Percentiles rank a stretch among this genome's conserved stretches.
These are phyloP conservation scores for Neurospora sp. DNA, from an alignment of 495 filamentous ascomycete species.

Conservation along the genomic window DNA sequence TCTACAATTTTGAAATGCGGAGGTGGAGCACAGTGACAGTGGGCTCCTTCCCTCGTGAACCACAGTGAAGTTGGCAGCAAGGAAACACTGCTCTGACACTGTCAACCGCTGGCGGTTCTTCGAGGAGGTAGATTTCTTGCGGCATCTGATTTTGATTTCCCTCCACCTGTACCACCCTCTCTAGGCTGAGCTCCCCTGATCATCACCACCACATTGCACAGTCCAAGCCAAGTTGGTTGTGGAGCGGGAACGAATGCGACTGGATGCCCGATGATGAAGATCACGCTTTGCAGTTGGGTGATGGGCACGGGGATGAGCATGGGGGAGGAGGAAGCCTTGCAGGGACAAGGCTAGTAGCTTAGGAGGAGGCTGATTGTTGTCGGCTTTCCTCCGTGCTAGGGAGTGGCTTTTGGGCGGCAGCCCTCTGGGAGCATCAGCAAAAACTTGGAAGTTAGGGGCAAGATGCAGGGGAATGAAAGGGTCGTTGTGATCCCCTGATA, in stretches of 20 bases:
- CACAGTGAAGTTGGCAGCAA: background rate
- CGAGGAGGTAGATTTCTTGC: background rate
- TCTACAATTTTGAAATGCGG: background rate
- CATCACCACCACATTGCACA: background rate
- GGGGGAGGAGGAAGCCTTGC: background rate
- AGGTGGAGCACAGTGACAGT: background rate
- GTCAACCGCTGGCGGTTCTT: background rate
- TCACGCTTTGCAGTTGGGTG: background rate
- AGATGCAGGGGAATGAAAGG: background rate
- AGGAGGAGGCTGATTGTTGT: background rate
- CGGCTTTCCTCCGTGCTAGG: background rate
- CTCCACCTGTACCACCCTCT: background rate
- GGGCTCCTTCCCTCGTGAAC: background rate
- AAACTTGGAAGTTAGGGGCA: background rate
- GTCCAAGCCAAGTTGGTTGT: background rate
- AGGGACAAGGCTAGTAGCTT: background rate
- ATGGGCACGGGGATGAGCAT: background rate
- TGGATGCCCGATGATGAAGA: background rate
- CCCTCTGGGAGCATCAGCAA: background rate
- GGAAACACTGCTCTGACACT: background rate
- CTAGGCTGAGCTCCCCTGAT: background rate
- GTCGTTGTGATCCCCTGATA: background rate
- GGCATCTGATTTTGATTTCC: background rate
- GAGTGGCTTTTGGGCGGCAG: background rate
- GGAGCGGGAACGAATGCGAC: background rate